phyloP scores from a whole-genome alignment of 352 stramenopile species.

The Globisporangium lucens region DNA sequence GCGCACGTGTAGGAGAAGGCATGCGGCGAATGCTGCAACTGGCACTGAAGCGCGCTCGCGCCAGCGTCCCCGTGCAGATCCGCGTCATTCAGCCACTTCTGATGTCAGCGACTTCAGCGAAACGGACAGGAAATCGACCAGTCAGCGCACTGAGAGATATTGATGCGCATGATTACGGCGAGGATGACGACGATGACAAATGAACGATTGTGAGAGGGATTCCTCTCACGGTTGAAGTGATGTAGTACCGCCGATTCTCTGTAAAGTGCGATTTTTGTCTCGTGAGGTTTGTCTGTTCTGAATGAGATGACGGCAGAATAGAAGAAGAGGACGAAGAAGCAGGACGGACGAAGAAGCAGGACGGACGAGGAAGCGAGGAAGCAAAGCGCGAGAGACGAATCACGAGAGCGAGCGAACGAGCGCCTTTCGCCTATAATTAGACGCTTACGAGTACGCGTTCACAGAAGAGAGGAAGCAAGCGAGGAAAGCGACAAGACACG shows the following conservation, averaged over 20 bases:
- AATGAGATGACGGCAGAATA: not conserved
- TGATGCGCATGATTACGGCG: not conserved
- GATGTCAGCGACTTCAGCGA: not conserved
- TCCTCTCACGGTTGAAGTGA: conserved; percentile 3
- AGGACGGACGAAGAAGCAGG: conserved; percentile 3
- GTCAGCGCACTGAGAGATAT: not conserved
- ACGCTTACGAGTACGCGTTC: not conserved
- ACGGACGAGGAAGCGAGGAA: conserved; percentile 4
- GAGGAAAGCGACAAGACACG: not conserved
- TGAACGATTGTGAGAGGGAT: conserved; percentile 2
- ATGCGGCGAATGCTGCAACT: conserved; percentile 53
- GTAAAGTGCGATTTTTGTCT: conserved; percentile 11
- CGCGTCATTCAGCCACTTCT: conserved; percentile 8
- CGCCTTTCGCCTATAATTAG: conserved; percentile 2
- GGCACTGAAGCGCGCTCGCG: conserved; percentile 39
- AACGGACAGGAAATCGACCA: not conserved
- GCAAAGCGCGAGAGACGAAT: not conserved
- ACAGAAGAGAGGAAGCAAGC: not conserved
- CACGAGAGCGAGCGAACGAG: not conserved
- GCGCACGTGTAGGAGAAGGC: conserved; percentile 28
- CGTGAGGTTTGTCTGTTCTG: not conserved
- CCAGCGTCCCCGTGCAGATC: conserved; percentile 16
- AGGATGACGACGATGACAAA: conserved; percentile 4
- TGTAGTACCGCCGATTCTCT: not conserved
- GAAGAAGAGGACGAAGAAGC: conserved; percentile 1